Conservation (phyloP, 2,329 filamentous ascomycete genomes). For the Cladosporium cucumerinum region DNA sequence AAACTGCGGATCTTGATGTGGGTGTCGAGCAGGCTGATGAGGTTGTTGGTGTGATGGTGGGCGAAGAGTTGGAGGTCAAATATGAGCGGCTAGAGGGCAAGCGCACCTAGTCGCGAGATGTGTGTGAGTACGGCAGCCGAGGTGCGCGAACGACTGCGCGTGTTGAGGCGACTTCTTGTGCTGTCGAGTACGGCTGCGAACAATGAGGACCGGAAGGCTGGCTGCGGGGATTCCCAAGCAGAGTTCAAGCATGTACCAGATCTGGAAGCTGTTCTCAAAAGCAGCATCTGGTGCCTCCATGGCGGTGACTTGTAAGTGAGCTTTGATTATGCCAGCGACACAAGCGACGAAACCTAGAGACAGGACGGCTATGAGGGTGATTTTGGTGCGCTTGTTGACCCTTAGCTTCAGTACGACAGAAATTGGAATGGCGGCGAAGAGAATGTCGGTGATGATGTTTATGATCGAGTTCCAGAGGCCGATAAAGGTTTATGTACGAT, state of each 20-base stretch:
- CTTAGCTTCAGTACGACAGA: slow-evolving; percentile 44
- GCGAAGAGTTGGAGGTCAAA: slow-evolving; percentile 25
- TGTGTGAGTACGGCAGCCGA: not conserved
- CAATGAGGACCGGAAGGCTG: slow-evolving; percentile 42
- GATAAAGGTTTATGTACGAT: slow-evolving; percentile 41
- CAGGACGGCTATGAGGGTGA: slow-evolving; percentile 38
- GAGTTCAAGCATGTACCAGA: slow-evolving; percentile 47
- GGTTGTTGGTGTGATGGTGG: slow-evolving; percentile 30
- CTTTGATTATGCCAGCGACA: slow-evolving; percentile 44
- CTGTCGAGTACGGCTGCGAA: slow-evolving; percentile 35
- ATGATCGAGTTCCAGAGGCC: slow-evolving; percentile 47
- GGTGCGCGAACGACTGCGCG: slow-evolving; percentile 21
- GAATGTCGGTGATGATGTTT: slow-evolving; percentile 40
- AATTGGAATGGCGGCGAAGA: slow-evolving; percentile 43
- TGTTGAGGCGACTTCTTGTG: slow-evolving; percentile 24
- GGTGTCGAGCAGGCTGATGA: slow-evolving; percentile 33
- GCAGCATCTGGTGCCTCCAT: slow-evolving; percentile 37
- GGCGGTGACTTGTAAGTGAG: slow-evolving; percentile 37
- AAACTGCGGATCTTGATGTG: slow-evolving; percentile 29
- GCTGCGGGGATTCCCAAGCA: slow-evolving; percentile 45
- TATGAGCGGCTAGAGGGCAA: slow-evolving; percentile 29
- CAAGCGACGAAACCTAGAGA: slow-evolving; percentile 43
- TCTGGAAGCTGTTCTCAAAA: slow-evolving; percentile 40
- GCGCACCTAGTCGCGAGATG: not conserved
- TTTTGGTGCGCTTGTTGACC: slow-evolving; percentile 42